Evolutionary conservation across 371 early-diverging fungal species (phyloP).

Genomic region (Basidiobolus meristosporus): DNA sequence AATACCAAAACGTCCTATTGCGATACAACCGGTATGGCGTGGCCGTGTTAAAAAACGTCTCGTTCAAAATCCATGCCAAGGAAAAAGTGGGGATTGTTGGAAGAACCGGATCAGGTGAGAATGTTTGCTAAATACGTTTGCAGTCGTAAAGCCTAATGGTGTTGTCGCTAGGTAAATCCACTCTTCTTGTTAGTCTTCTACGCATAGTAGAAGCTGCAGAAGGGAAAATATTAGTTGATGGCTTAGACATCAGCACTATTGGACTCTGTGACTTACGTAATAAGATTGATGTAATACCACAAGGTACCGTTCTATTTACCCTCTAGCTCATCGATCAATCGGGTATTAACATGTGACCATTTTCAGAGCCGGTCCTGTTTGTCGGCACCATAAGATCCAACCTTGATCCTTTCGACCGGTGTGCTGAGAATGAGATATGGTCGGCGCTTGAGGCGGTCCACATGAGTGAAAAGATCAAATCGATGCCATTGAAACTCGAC

Average conservation of each 20-base stretch:
- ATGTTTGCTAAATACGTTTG: slow-evolving; percentile 12
- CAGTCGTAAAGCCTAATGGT: background rate
- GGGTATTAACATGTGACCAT: too few species aligned
- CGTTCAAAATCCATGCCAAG: slow-evolving; percentile 19
- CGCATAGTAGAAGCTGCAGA: slow-evolving; percentile 37
- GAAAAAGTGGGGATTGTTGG: slow-evolving; percentile 55
- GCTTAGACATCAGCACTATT: slow-evolving; percentile 36
- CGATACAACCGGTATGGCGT: slow-evolving; percentile 37
- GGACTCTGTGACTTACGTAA: slow-evolving; percentile 38
- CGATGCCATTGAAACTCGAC: slow-evolving; percentile 27
- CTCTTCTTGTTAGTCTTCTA: slow-evolving; percentile 39
- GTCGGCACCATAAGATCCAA: slow-evolving; percentile 53
- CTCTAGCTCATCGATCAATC: too few species aligned
- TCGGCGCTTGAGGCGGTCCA: slow-evolving; percentile 37
- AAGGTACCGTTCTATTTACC: slow-evolving; percentile 43
- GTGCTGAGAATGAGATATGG: slow-evolving; percentile 68
- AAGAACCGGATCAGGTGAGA: slow-evolving; percentile 42
- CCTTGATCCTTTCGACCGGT: slow-evolving; percentile 61
- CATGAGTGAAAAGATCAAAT: slow-evolving; percentile 22
- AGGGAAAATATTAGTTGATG: slow-evolving; percentile 45
- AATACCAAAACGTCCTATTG: slow-evolving; percentile 28
- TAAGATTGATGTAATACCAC: slow-evolving; percentile 44
- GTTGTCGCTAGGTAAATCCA: slow-evolving; percentile 41
- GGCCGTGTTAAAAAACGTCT: slow-evolving; percentile 34
- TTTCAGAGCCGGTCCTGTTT: slow-evolving; percentile 60